These are phyloP conservation scores for Eremothecium gossypii DNA, from an alignment of 1,139 yeast genomes.

Conservation along the genomic window DNA sequence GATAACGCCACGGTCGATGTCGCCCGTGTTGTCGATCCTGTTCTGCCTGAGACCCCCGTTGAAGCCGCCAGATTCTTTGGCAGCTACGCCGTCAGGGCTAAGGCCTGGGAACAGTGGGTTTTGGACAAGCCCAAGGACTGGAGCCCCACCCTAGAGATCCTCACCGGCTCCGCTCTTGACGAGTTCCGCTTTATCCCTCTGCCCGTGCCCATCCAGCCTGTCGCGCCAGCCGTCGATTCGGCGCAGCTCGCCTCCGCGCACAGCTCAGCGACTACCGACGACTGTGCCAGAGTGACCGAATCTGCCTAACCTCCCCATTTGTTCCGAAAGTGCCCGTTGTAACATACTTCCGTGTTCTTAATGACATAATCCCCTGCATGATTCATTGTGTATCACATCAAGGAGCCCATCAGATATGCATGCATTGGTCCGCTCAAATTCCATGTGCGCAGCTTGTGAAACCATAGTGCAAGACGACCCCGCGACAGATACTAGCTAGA, in stretches of 20 bases:
- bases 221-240: background rate
- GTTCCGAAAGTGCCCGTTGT: background rate
- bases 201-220: slow-evolving; percentile 7
- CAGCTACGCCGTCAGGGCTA: slow-evolving; percentile 24
- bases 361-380: background rate
- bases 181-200: slow-evolving; percentile 16
- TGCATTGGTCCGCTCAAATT: no score
- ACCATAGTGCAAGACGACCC: no score
- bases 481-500: no score
- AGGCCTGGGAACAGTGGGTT: slow-evolving; percentile 21
- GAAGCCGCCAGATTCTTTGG: slow-evolving; percentile 12
- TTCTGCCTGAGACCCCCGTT: background rate
- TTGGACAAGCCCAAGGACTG: slow-evolving; percentile 22
- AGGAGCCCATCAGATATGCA: no score
- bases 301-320: no score
- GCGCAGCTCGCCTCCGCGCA: background rate
- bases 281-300: no score
- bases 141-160: slow-evolving; percentile 5
- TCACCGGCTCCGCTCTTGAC: slow-evolving; percentile 19
- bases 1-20: slow-evolving; percentile 26
- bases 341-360: background rate
- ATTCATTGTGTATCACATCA: background rate
- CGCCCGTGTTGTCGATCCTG: slow-evolving; percentile 8
- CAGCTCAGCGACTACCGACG: no score
- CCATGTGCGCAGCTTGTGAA: no score